A percentile compares a stretch with the other conserved stretches of the same genome.
Conservation (phyloP, 345 rosid species). For the Eucalyptus erythrocorys region DNA sequence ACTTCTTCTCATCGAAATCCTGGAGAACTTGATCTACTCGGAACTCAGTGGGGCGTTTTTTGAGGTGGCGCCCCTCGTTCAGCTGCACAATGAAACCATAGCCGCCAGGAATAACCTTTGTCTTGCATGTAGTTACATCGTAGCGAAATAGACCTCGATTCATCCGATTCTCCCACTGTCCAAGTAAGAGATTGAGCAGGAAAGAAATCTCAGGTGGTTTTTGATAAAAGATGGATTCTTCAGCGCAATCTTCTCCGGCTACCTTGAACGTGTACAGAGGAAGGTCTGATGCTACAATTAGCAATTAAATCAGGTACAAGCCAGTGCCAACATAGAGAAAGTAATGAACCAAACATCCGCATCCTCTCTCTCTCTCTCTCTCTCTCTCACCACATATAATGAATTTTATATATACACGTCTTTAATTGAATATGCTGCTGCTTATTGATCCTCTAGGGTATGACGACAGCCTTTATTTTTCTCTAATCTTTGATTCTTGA, state of each 20-base stretch:
- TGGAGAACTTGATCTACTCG: constrained; percentile 42
- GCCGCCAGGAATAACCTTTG: constrained; percentile 29
- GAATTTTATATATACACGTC: neutral
- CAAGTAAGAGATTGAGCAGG: constrained; percentile 2
- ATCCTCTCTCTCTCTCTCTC: neutral
- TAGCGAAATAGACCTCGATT: constrained; percentile 36
- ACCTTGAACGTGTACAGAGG: constrained; percentile 28
- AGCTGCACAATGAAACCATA: constrained; percentile 40
- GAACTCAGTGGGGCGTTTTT: constrained; percentile 47
- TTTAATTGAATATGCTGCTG: neutral
- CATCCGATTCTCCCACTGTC: constrained; percentile 43
- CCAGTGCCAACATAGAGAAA: neutral
- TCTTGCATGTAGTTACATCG: constrained; percentile 32
- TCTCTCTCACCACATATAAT: neutral
- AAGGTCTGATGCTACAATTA: constrained; percentile 16
- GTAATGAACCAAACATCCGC: neutral
- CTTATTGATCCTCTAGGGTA: neutral
- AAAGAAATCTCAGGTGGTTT: neutral
- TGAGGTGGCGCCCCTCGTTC: constrained; percentile 46
- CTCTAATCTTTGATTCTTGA: neutral
- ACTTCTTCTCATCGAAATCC: constrained; percentile 34
- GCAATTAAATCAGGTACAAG: constrained; percentile 1
- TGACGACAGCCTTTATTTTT: neutral
- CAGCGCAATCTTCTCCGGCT: neutral
- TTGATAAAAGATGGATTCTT: neutral